A percentile compares a stretch with the other conserved stretches of the same genome.
These are phyloP conservation scores for Moesziomyces globuligerus DNA, from an alignment of 1,284 basidiomycete genomes.

Conservation along the genomic window DNA sequence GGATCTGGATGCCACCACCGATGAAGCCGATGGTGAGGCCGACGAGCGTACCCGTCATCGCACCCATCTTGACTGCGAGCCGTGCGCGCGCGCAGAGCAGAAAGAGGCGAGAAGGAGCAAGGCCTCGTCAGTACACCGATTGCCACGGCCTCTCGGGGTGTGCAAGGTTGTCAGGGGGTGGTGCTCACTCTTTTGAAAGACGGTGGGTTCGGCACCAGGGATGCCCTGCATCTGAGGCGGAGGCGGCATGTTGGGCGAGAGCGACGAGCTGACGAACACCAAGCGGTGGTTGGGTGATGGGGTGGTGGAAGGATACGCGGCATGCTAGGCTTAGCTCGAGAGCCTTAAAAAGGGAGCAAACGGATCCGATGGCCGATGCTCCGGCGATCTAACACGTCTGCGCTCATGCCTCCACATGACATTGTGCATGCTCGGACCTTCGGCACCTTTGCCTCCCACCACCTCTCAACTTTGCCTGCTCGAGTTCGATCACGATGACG, in stretches of 20 bases:
- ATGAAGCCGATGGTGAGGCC: conserved; percentile 65
- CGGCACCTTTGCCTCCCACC: neutral
- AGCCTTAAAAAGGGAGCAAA: neutral
- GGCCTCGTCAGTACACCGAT: neutral
- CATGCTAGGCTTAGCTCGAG: neutral
- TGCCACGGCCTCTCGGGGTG: no score
- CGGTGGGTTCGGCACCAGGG: conserved; percentile 40
- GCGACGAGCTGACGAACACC: no score
- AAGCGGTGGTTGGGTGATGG: neutral
- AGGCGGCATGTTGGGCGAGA: conserved; percentile 36
- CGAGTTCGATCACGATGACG: conserved; percentile 10
- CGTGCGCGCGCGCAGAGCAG: neutral
- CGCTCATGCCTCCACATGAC: conserved; percentile 11
- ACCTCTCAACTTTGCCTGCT: neutral
- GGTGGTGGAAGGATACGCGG: neutral
- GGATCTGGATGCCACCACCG: conserved; percentile 62
- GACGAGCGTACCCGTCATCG: conserved; percentile 64
- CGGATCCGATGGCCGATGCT: conserved; percentile 1
- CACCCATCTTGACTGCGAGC: conserved; percentile 61
- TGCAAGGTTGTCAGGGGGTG: neutral
- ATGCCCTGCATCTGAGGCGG: conserved; percentile 46
- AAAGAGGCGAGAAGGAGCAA: neutral
- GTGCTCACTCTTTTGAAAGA: conserved; percentile 50
- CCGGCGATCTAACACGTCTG: neutral
- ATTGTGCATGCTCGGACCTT: neutral